Conservation (phyloP, 768 basidiomycete species). For the Candolleomyces aberdarensis region DNA sequence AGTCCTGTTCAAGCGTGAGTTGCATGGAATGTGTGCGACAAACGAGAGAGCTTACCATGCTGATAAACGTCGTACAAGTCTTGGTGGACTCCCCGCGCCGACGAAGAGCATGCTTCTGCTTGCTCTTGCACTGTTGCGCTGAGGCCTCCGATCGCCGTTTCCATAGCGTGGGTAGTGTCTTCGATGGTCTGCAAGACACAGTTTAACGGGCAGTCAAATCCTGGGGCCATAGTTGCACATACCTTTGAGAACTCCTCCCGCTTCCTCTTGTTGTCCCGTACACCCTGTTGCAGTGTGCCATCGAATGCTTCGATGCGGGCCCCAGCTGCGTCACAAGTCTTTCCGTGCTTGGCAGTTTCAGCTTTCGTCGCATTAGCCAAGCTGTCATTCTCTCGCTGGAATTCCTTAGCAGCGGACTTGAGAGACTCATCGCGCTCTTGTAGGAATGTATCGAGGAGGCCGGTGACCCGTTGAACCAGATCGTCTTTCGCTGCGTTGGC, state of each 20-base stretch:
- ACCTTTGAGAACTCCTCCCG: constrained; percentile 13
- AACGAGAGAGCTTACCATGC: background rate
- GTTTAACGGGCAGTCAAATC: background rate
- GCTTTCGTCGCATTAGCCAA: constrained; percentile 47
- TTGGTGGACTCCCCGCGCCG: background rate
- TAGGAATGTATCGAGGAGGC: constrained; percentile 68
- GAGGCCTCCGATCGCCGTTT: background rate
- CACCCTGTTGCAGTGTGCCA: constrained; percentile 7
- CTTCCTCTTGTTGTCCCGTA: constrained; percentile 11
- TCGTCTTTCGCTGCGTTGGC: constrained; percentile 69
- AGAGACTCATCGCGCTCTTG: constrained; percentile 65
- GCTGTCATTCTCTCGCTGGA: constrained; percentile 51
- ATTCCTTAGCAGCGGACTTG: constrained; percentile 48
- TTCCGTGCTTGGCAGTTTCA: constrained; percentile 47
- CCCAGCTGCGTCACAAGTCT: constrained; percentile 45
- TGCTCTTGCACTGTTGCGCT: background rate
- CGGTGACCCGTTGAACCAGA: constrained; percentile 71
- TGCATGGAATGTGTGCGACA: background rate
- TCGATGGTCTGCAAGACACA: background rate
- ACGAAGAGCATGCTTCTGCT: background rate
- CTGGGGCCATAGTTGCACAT: background rate
- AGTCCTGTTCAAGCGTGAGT: constrained; percentile 39
- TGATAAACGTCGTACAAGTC: background rate
- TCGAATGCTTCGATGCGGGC: constrained; percentile 1
- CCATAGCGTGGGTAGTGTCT: background rate